Conservation (phyloP, 2,329 filamentous ascomycete species). For the Apiospora kogelbergensis region DNA sequence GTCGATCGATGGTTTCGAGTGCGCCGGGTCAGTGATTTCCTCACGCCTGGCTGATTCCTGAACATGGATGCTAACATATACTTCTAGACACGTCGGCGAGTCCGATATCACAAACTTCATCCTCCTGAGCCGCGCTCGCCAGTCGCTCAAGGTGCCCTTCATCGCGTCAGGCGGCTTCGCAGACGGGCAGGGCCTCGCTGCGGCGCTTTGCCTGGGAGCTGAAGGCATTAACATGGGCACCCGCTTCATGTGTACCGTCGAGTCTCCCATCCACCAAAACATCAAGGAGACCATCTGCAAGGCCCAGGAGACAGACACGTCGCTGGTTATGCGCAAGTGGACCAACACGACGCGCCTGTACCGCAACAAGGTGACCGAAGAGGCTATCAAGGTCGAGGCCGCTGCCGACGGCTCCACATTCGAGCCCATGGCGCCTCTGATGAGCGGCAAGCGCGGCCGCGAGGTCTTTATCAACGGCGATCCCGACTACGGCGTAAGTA, state of each 20-base stretch:
- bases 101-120: conserved; percentile 89
- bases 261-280: conserved; percentile 87
- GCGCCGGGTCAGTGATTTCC: conserved; percentile 61
- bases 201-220: conserved; percentile 84
- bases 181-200: conserved; percentile 89
- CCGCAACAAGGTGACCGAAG: conserved; percentile 82
- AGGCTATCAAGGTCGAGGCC: conserved; percentile 79
- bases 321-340: conserved; percentile 85
- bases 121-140: conserved; percentile 79
- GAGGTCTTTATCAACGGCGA: conserved; percentile 94
- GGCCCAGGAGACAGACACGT: conserved; percentile 87
- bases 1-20: conserved; percentile 97
- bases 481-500: conserved; percentile 79
- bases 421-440: conserved; percentile 78
- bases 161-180: conserved; percentile 96
- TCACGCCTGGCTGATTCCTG: neutral
- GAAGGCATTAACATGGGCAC: conserved; percentile 99
- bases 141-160: conserved; percentile 82
- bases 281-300: conserved; percentile 92
- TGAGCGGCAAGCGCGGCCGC: conserved; percentile 86
- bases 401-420: conserved; percentile 86
- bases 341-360: conserved; percentile 88
- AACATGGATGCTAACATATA: neutral
- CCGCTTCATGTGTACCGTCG: conserved; percentile 93
- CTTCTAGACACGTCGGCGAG: conserved; percentile 71